Conservation (phyloP, 805 yeast genomes). For the Cyberlindnera suaveolens region DNA sequence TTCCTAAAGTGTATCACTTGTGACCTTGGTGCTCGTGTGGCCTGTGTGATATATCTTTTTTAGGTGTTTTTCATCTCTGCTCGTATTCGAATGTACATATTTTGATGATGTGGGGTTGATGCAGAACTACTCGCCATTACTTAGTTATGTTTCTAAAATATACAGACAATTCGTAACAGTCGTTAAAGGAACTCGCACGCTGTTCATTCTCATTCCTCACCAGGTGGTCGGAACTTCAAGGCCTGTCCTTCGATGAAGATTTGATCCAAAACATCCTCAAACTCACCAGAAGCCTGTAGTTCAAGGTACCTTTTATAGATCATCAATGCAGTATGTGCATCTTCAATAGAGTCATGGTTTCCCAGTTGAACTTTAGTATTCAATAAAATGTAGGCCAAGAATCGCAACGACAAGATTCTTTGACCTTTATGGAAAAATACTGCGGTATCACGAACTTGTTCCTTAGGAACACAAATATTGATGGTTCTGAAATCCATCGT, state of each 20-base stretch:
- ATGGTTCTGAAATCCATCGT: constrained; percentile 89
- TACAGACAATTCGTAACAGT: too few species aligned
- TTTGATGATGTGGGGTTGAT: too few species aligned
- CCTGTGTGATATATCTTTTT: too few species aligned
- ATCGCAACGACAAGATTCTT: constrained; percentile 77
- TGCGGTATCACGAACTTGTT: constrained; percentile 87
- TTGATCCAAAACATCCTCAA: constrained; percentile 55
- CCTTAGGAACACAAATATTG: constrained; percentile 79
- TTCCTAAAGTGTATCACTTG: too few species aligned
- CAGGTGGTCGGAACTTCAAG: constrained; percentile 24
- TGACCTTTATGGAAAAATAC: constrained; percentile 71
- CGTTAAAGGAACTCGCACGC: too few species aligned
- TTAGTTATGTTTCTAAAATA: too few species aligned
- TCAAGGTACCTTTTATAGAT: constrained; percentile 69
- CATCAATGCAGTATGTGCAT: constrained; percentile 79
- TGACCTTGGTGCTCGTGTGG: too few species aligned
- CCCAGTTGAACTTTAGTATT: constrained; percentile 79
- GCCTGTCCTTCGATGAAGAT: constrained; percentile 63
- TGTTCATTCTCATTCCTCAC: constrained; percentile 7
- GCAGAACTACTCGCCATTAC: too few species aligned
- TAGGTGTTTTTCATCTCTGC: too few species aligned
- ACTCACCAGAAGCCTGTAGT: constrained; percentile 47
- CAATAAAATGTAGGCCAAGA: constrained; percentile 74
- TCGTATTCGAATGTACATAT: too few species aligned
- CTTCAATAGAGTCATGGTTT: constrained; percentile 96